Evolutionary conservation across 2,329 filamentous ascomycete species (phyloP).

Genomic region (Fusarium sp.): DNA sequence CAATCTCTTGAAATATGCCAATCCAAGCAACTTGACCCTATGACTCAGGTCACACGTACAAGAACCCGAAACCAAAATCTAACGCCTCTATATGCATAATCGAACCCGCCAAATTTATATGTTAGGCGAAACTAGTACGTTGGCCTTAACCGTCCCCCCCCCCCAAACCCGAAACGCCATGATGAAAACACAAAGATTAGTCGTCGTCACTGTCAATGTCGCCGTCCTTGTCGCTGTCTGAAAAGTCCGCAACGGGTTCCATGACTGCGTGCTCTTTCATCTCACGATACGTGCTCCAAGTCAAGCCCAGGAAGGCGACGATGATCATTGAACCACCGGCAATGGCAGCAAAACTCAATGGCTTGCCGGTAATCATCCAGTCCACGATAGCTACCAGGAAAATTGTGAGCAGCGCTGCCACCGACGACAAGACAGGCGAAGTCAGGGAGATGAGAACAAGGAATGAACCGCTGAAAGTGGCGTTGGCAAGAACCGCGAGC

Average conservation of each 20-base stretch:
- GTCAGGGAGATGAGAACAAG: constrained; percentile 93
- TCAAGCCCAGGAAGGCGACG: constrained; percentile 85
- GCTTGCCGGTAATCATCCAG: constrained; percentile 84
- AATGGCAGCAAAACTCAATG: constrained; percentile 80
- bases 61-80: constrained; percentile 24
- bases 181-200: constrained; percentile 13
- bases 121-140: constrained; percentile 4
- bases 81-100: constrained; percentile 37
- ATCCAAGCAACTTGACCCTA: constrained; percentile 4
- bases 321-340: constrained; percentile 89
- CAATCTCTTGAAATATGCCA: neutral
- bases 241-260: constrained; percentile 61
- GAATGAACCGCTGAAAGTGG: constrained; percentile 92
- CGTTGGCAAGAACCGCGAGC: constrained; percentile 87
- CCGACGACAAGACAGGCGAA: constrained; percentile 89
- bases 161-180: constrained; percentile 7
- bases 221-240: constrained; percentile 62
- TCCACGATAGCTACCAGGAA: constrained; percentile 96
- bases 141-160: constrained; percentile 1
- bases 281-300: constrained; percentile 92
- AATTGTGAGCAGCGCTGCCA: constrained; percentile 93
- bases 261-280: constrained; percentile 85
- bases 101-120: constrained; percentile 16
- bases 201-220: constrained; percentile 54
- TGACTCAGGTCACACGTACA: constrained; percentile 7